Base-by-base conservation (phyloP, 1,284 basidiomycete species). In the Agaricales sp. region DNA sequence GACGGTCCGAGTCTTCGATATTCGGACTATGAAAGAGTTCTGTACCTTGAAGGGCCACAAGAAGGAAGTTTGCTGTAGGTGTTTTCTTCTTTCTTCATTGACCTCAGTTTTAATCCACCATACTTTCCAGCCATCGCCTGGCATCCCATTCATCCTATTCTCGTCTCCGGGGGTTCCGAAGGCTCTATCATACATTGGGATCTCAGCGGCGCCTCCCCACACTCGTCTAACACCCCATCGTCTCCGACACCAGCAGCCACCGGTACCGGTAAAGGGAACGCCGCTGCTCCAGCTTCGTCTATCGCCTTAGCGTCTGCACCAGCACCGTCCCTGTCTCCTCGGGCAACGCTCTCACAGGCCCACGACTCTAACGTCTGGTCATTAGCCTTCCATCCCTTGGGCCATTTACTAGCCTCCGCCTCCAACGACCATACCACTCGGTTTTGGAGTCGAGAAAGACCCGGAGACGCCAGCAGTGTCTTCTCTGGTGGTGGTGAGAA, bases 301-400 rank as follows among this genome's bases (percentile, higher is more conserved):
- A 6, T 21, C 13, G 18, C 18, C 24, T 8, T 45, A 4, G 8
- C 19, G 8, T 6, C 39, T 8, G 16, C 59, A 64, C 61, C 11
- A 68, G 64, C 44, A 35, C 66, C 65, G 47, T 58, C 68, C 48
- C 66, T 68, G 13, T 62, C 69, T 6, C 88, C 95, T 0, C 81
- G 92, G 48, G 88, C 91, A 4, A 82, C 80, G 2, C 80, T 97
- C 56, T 83, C 87, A 14, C 84, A 89, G 59, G 95, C 96, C 14
- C 96, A 99, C 73, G 95, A 99, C 68, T 91, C 88, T 43, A 96
- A 95, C 65, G 89, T 99, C 53, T 98, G 94, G 91, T 84, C 90
- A 0, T 77, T 99, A 55, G 82, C 90, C 3, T 99, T 85, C 78
- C 95, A 99, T 68, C 95, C 95, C 0, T 78, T 98, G 8, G 95